Percentiles rank a stretch among this genome's conserved stretches.
Evolutionary conservation across 768 basidiomycete genomes (phyloP).

Genomic region (Leccinum truebloodii): DNA sequence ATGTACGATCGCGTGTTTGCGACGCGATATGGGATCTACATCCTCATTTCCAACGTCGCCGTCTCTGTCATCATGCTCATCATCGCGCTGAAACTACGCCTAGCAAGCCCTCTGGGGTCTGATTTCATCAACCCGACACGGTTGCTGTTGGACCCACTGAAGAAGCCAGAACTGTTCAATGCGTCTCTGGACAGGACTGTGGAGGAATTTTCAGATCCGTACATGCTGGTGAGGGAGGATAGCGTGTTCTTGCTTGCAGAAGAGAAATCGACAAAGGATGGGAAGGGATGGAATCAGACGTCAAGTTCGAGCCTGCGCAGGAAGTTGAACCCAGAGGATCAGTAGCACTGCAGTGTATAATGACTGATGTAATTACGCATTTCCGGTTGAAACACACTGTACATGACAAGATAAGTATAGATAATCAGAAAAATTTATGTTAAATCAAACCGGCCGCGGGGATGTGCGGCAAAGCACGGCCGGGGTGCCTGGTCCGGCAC

Average conservation of each 20-base stretch:
- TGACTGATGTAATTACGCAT: neutral
- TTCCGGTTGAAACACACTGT: too few species aligned
- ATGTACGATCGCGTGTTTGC: neutral
- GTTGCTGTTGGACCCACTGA: constrained; percentile 15
- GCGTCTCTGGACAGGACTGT: constrained; percentile 4
- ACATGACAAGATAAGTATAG: too few species aligned
- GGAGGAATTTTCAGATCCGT: constrained; percentile 2
- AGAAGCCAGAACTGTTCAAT: constrained; percentile 16
- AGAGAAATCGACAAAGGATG: neutral
- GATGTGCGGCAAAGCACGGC: too few species aligned
- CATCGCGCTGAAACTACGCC: constrained; percentile 6
- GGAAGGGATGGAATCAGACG: too few species aligned
- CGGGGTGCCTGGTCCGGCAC: too few species aligned
- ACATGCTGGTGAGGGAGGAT: constrained; percentile 7
- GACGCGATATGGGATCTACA: neutral
- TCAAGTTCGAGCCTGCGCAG: neutral
- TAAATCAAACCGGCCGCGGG: too few species aligned
- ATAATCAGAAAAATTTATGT: too few species aligned
- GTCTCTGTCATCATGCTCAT: constrained; percentile 12
- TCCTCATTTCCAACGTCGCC: constrained; percentile 13
- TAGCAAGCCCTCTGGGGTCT: constrained; percentile 5
- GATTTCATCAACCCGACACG: constrained; percentile 14
- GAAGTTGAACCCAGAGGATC: neutral
- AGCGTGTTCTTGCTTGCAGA: neutral
- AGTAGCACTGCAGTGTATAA: neutral